Conservation (phyloP, 768 basidiomycete species). For the Sporobolomyces phaffii region DNA sequence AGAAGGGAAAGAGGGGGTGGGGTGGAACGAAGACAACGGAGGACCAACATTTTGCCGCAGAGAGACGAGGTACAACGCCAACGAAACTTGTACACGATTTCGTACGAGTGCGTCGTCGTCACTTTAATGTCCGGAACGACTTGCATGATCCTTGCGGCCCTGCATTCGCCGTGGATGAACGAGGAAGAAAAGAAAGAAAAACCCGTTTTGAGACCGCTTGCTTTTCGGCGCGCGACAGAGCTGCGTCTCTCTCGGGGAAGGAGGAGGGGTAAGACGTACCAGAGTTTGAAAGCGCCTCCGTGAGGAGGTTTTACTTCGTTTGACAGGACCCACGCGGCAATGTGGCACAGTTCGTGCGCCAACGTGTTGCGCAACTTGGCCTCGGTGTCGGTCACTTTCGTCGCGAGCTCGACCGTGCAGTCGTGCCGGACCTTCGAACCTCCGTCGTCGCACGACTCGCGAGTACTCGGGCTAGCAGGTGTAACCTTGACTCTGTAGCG, state of each 20-base stretch:
- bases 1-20: not conserved
- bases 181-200: too few relatives aligned
- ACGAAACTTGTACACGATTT: constrained; percentile 47
- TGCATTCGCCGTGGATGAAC: not conserved
- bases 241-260: too few relatives aligned
- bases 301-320: constrained; percentile 48
- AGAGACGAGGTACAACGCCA: constrained; percentile 29
- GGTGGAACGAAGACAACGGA: too few relatives aligned
- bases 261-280: constrained; percentile 40
- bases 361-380: constrained; percentile 49
- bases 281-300: constrained; percentile 48
- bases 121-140: constrained; percentile 41
- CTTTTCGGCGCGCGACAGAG: too few relatives aligned
- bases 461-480: too few relatives aligned
- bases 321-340: constrained; percentile 49
- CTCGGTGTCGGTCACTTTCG: constrained; percentile 49
- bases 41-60: constrained; percentile 46
- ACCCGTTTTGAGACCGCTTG: too few relatives aligned
- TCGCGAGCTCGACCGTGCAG: constrained; percentile 46
- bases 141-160: constrained; percentile 33
- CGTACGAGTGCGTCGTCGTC: constrained; percentile 49
- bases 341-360: constrained; percentile 51
- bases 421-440: constrained; percentile 9
- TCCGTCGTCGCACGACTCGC: not conserved
- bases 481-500: constrained; percentile 9